Base-by-base conservation (phyloP, 2,329 filamentous ascomycete species). In the Botrytis tulipae region DNA sequence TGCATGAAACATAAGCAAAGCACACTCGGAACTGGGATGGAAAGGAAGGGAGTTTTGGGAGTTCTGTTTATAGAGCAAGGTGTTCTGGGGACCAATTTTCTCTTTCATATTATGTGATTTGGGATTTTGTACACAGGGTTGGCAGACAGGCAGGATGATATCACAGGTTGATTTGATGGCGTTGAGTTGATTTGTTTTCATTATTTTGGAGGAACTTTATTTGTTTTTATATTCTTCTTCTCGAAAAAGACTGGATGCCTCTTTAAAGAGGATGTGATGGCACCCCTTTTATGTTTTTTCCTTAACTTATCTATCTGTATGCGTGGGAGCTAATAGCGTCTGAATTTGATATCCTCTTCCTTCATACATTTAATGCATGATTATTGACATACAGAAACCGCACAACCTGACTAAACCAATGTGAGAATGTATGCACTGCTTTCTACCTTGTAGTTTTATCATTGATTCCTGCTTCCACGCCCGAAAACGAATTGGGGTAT, bases 11-110 rank as follows among this genome's bases (percentile, higher is more conserved):
- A 5, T 44, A 42, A 40, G n/a, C 37, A 40, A 40, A 62, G 20
- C 37, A 18, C 35, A 32, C 32, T 18, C 57, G 37, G 48, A 67
- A 32, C n/a, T 32, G 18, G 29, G 18, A 59, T 44, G 37, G 59
- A 42, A 51, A n/a, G 37, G 10, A 32, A 46, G 40, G 62, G 62
- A 20, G 29, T 29, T 46, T 60, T 72, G 48, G 70, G 46, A 57
- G 40, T 68, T 48, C 22, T 44, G n/a, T 72, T 67, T 72, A 48
- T 68, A 72, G 61, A 72, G 62, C 62, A 51, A 72, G 70, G 70
- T 72, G 62, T 72, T 72, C 25, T 65, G 42, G 35, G 51, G 51
- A 35, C 51, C 40, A 46, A 60, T 65, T 60, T 59, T 68, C 62
- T 37, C 54, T 68, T 68, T 59, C 70, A 57, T 59, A 22, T 54